Conservation (phyloP, 2,329 filamentous ascomycete genomes). For the Ophiosphaerella narmari region DNA sequence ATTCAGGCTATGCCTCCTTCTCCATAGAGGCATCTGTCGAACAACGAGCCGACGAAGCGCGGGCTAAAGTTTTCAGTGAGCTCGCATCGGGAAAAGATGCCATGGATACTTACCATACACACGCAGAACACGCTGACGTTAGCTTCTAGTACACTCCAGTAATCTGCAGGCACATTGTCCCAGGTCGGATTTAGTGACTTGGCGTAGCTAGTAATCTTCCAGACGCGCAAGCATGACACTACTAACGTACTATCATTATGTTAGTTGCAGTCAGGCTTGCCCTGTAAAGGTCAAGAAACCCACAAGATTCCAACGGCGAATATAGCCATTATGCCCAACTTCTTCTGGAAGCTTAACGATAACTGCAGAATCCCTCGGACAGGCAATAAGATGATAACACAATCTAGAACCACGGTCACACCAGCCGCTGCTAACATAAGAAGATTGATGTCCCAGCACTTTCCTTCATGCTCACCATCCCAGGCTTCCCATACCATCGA, state of each 20-base stretch:
- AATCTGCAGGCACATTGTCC: not conserved
- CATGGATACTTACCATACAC: not conserved
- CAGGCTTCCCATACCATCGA: not conserved
- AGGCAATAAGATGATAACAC: not conserved
- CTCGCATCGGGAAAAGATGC: not conserved
- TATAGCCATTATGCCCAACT: not conserved
- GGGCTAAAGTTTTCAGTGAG: not conserved
- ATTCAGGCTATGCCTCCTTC: not conserved
- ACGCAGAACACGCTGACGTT: not conserved
- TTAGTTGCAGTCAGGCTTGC: not conserved
- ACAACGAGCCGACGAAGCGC: not conserved
- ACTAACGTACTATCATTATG: not conserved
- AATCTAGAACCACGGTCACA: not conserved
- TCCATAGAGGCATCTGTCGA: not conserved
- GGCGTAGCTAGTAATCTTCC: not conserved
- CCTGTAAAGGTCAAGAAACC: not conserved
- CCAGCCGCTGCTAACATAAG: not conserved
- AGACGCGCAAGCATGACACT: not conserved
- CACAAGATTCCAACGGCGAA: not conserved
- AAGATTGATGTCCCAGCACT: not conserved
- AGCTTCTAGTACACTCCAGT: slow-evolving; percentile 7
- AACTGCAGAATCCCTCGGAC: not conserved
- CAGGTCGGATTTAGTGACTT: slow-evolving; percentile 3
- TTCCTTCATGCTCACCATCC: not conserved
- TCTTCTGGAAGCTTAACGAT: not conserved